These are phyloP conservation scores for Candida ovalis DNA, from an alignment of 805 yeast genomes.

Conservation along the genomic window DNA sequence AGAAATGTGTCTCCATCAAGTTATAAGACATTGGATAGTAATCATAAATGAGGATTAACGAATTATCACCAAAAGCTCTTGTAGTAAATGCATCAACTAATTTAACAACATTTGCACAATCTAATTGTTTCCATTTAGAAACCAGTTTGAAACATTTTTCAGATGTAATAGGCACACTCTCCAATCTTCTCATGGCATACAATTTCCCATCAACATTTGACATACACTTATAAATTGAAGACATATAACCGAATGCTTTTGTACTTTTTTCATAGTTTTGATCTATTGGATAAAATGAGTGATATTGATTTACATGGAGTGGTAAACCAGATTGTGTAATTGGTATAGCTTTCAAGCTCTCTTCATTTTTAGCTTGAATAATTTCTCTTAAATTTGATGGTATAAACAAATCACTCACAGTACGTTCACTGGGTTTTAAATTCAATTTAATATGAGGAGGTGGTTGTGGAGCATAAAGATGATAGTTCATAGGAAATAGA, in stretches of 20 bases:
- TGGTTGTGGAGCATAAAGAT: constrained; percentile 86
- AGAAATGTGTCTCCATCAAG: constrained; percentile 62
- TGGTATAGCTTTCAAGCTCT: constrained; percentile 61
- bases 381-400: constrained; percentile 68
- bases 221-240: constrained; percentile 72
- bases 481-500: constrained; percentile 65
- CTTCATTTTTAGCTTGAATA: constrained; percentile 72
- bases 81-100: constrained; percentile 83
- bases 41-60: constrained; percentile 77
- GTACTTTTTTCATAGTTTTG: constrained; percentile 36
- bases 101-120: constrained; percentile 57
- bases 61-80: constrained; percentile 76
- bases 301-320: constrained; percentile 75
- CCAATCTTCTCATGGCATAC: constrained; percentile 73
- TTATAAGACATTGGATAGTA: constrained; percentile 77
- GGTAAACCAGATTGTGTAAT: constrained; percentile 54
- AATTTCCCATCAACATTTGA: constrained; percentile 75
- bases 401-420: constrained; percentile 65
- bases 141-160: constrained; percentile 59
- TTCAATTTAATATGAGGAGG: constrained; percentile 65
- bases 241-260: constrained; percentile 48
- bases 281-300: constrained; percentile 82
- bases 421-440: constrained; percentile 67
- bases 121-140: constrained; percentile 61
- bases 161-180: constrained; percentile 49